Evolutionary conservation across 495 filamentous ascomycete genomes (phyloP).

Genomic region (Darksidea phi): DNA sequence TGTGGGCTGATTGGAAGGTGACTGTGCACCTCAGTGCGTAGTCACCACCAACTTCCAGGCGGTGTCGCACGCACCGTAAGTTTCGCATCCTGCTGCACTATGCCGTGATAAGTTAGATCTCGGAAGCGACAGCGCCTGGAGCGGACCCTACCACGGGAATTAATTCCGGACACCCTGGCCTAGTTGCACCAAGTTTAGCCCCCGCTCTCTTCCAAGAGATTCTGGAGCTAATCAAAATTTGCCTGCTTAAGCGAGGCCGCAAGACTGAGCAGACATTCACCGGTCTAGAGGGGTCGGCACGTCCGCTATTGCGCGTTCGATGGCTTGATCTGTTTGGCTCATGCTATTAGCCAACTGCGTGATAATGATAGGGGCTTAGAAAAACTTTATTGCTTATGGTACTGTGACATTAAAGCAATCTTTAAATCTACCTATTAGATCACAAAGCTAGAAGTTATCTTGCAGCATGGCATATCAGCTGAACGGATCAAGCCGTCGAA

Average conservation of each 20-base stretch:
- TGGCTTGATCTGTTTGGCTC: not conserved
- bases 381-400: not conserved
- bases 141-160: not conserved
- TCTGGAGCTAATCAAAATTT: not conserved
- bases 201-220: not conserved
- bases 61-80: not conserved
- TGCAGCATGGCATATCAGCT: not conserved
- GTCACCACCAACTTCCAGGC: not conserved
- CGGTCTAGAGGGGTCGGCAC: not conserved
- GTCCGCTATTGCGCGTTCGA: not conserved
- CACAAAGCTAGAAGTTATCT: not conserved
- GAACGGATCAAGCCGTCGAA: not conserved
- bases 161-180: not conserved
- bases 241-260: not conserved
- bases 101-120: not conserved
- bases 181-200: not conserved
- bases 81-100: not conserved
- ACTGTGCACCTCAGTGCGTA: no score
- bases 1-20: no score
- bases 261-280: no score
- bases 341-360: not conserved
- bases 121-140: not conserved
- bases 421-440: not conserved
- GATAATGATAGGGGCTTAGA: not conserved
- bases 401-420: not conserved